Base-by-base conservation (phyloP, 345 rosid species). In the Ceriops decandra region DNA sequence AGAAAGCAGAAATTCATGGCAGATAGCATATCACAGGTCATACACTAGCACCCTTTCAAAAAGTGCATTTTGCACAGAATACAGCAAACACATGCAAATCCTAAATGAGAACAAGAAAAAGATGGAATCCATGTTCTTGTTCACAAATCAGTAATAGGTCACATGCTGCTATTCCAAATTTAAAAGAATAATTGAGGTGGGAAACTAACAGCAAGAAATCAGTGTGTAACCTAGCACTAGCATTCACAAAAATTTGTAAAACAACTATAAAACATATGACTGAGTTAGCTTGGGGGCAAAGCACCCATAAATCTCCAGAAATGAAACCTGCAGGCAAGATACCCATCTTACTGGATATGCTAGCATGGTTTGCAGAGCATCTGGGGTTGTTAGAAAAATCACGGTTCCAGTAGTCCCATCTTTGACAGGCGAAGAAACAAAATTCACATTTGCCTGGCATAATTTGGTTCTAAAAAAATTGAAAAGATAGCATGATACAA, bases 311-410 rank as follows among this genome's bases (percentile, higher is more conserved):
- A 68, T 68, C 57, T 42, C 15, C 59, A 31, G 49, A 67, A 31
- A 54, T 59, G 27, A 69, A 52, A 30, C 16, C 15, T 60, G 24
- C 46, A 62, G 63, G 49, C 10, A 21, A 36, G 24, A 61, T 46
- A 20, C 28, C 64, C 19, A 31, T 6, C 51, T 72, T 71, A 93
- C 97, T 91, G 81, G 95, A 79, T 91, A 91, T 1, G 97, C 87
- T 80, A 93, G 98, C 98, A 93, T 93, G 21, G 98, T 84, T 71
- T 96, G 88, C 62, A 91, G 97, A 57, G 98, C 98, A 82, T 91
- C 97, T 59, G 95, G 90, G 68, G 98, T 89, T 31, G 98, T 91
- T 58, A 93, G 90, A 79, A 93, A 95, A 60, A 93, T 93, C 77
- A 91, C 97, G 2, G 98, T 91, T 75, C 98, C 98, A 0, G 97